Evolutionary conservation across 768 basidiomycete genomes (phyloP), one percentile per base, ranked within the genome.

Genomic region (Leucosporidium yakuticum): DNA sequence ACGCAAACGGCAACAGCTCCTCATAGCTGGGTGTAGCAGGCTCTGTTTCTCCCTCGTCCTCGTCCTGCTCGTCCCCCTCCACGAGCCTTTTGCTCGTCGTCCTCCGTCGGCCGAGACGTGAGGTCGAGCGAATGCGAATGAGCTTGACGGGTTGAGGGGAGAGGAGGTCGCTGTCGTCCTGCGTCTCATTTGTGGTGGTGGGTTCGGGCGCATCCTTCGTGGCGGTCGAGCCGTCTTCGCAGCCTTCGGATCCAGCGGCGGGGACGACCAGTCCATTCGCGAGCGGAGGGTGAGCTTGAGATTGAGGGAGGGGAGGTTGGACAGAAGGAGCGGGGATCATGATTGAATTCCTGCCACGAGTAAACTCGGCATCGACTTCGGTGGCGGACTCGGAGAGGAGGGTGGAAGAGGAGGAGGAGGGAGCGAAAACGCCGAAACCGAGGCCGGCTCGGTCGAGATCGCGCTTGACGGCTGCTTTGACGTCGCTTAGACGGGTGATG

Each of bases 381-480:
- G 32, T 14, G 23, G 9, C 2, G 0, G 17, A 17, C 32, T 32
- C 29, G 55, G 8, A 5, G 32, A 44, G 39, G 14, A 44, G 39
- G 14, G 14, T 8, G 39, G 39, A 8, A 34, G 31, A 21, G 31
- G 15, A 17, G 55, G 32, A 21, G 55, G 55, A 20, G 4, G 58
- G 36, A n/a, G 58, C 23, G 27, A 59, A 59, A 14, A 39, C 12
- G n/a, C 48, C 48, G 12, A 49, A 65, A 20, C 21, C 23, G 17
- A 65, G 27, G 5, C 48, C 49, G 27, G 34, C 49, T 5, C 48
- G 12, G 32, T 31, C 8, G 31, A 65, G 36, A 48, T 65, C 58
- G 2, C 58, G 57, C 57, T 36, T 44, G 36, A 65, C 58, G 36
- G 58, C 64, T 19, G 64, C 32, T 27, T 56, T 54, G 58, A 49